Conservation (phyloP, 208 protist species). For the Trypanosoma scelopori region DNA sequence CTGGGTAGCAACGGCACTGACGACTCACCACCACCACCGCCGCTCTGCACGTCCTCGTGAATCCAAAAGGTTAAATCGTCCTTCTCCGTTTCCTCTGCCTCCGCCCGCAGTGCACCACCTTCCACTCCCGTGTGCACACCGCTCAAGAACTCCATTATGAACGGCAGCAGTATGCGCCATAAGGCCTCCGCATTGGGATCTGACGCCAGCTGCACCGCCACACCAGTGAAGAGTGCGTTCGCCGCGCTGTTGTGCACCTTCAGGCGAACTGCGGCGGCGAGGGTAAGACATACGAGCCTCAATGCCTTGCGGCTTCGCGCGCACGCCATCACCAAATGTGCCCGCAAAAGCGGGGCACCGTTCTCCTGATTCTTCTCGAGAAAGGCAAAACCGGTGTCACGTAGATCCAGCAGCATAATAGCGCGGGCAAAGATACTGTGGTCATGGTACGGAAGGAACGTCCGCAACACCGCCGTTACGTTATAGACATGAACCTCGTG, state of each 20-base stretch:
- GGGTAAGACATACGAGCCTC: slow-evolving; percentile 62
- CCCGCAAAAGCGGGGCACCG: slow-evolving; percentile 72
- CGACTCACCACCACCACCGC: slow-evolving; percentile 1
- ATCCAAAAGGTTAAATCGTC: background rate
- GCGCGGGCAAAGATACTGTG: slow-evolving; percentile 81
- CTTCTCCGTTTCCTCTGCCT: no score
- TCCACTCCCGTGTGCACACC: slow-evolving; percentile 10
- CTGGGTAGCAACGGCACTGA: slow-evolving; percentile 4
- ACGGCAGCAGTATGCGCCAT: slow-evolving; percentile 75
- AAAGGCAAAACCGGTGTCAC: slow-evolving; percentile 86
- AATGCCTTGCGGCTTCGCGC: slow-evolving; percentile 72
- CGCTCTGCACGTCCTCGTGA: slow-evolving; percentile 13
- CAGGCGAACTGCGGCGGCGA: slow-evolving; percentile 49
- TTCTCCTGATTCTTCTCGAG: slow-evolving; percentile 75
- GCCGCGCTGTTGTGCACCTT: slow-evolving; percentile 66
- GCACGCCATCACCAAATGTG: slow-evolving; percentile 70
- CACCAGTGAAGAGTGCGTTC: slow-evolving; percentile 77
- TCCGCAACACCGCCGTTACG: slow-evolving; percentile 57
- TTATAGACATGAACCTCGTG: slow-evolving; percentile 88
- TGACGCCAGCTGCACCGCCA: slow-evolving; percentile 54
- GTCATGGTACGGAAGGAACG: slow-evolving; percentile 87
- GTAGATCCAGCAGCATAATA: slow-evolving; percentile 78
- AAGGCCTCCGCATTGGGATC: slow-evolving; percentile 61
- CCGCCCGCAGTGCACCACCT: no score
- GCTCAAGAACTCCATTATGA: slow-evolving; percentile 69